Evolutionary conservation across 1,284 basidiomycete genomes (phyloP), one percentile per base, ranked within the genome.

Genomic region (Apiotrichum domesticum): DNA sequence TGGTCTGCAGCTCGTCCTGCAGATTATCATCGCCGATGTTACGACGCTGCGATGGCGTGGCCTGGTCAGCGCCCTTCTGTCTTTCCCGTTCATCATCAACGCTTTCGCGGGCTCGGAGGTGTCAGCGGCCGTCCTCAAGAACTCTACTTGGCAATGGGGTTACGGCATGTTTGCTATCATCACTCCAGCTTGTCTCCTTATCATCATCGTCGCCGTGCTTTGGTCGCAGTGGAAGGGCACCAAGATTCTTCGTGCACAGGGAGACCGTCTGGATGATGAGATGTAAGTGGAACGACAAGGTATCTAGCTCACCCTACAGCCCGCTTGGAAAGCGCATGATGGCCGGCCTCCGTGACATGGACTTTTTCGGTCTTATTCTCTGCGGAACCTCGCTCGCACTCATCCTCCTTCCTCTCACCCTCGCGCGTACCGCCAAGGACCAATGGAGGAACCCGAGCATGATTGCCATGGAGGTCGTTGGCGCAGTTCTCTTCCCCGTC

Each of bases 1-100:
- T 11, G 72, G 68, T 47, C 58, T 72, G 48, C 56, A 59, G 42
- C 55, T 55, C 32, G 42, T 59, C 14, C 54, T 55, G 46, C 57
- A 66, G 41, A 62, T 64, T 42, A 54, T 68, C 40, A 56, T 68
- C 54, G 86, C 85, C n/a, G 87, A 90, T 68, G 84, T 86, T 54
- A 88, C 87, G 1, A 84, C 84, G 2, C 81, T 88, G 14, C 81
- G 82, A 67, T 89, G 86, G 86, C 81, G 87, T 49, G 87, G 85
- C 3, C 77, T 88, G 8, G 81, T 85, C 13, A 80, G 82, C 2
- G 86, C 85, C 6, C 76, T 87, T 10, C 80, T 85, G n/a, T 81
- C 83, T 82, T 83, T 69, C 77, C 80, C 33, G 3, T 88, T 85
- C 71, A 79, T 89, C 62, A 52, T 68, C 53, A 69, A 69, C 55